A percentile compares a stretch with the other conserved stretches of the same genome.
phyloP scores from a whole-genome alignment of 2,329 filamentous ascomycete species.

The Colletotrichum tabaci region DNA sequence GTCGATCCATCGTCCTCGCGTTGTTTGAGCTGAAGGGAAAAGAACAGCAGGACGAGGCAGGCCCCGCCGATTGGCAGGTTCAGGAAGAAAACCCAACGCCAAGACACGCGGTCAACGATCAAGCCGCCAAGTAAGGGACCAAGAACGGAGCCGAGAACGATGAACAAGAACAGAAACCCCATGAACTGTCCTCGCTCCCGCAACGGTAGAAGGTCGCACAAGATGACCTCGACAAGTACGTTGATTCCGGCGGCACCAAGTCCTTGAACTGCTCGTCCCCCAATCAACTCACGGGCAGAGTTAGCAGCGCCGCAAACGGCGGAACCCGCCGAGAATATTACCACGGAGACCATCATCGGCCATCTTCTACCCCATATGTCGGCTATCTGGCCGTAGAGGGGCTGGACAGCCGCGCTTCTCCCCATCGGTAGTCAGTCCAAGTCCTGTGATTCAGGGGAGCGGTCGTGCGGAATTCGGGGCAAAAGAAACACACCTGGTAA shows the following conservation, averaged over 20 bases:
- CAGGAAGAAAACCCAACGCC: conserved; percentile 63
- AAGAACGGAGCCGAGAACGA: conserved; percentile 53
- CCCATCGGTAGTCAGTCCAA: neutral
- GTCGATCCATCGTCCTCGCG: conserved; percentile 34
- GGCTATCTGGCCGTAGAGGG: conserved; percentile 47
- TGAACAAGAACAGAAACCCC: conserved; percentile 56
- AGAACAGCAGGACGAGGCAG: conserved; percentile 43
- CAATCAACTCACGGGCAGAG: neutral
- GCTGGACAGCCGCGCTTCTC: conserved; percentile 45
- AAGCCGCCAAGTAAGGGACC: conserved; percentile 51
- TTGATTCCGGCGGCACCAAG: neutral
- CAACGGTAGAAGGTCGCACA: neutral
- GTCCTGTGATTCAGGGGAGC: too few species aligned
- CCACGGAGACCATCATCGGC: conserved; percentile 39
- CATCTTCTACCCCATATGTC: conserved; percentile 48
- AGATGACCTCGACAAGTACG: neutral
- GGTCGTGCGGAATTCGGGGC: too few species aligned
- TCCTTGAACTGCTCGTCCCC: neutral
- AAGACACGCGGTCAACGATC: conserved; percentile 49
- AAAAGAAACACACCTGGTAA: neutral
- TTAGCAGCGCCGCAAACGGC: neutral
- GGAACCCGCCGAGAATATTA: conserved; percentile 43
- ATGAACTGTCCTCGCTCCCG: conserved; percentile 16
- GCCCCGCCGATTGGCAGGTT: conserved; percentile 52
- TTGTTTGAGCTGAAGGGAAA: conserved; percentile 46